Conservation (phyloP, 148 eudicot species). For the Camellia granthamiana region DNA sequence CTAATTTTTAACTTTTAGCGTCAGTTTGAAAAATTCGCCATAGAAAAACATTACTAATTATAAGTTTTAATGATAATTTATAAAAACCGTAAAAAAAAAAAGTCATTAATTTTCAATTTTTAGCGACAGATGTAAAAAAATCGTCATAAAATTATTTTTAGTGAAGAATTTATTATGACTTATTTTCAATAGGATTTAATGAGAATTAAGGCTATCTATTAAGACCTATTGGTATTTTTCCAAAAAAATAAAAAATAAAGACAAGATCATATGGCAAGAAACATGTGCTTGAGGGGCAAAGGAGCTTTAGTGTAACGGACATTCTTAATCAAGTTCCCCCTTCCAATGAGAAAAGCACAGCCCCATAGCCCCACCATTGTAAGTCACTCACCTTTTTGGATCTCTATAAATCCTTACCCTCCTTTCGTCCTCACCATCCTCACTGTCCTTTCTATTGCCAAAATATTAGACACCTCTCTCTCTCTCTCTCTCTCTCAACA, state of each 20-base stretch:
- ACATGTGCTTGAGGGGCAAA: slow-evolving; percentile 18
- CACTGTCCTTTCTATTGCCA: neutral
- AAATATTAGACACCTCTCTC: neutral
- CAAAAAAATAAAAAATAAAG: neutral
- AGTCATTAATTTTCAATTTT: too few relatives aligned
- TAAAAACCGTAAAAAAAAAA: too few relatives aligned
- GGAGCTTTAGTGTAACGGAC: slow-evolving; percentile 13
- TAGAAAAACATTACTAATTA: too few relatives aligned
- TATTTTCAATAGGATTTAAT: too few relatives aligned
- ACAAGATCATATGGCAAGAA: neutral
- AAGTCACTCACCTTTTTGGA: neutral
- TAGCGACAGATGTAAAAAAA: too few relatives aligned
- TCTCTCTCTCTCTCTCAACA: neutral
- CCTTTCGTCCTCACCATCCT: neutral
- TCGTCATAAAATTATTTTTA: too few relatives aligned
- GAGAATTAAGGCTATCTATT: too few relatives aligned
- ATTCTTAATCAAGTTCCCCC: slow-evolving; percentile 18
- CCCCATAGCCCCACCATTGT: neutral
- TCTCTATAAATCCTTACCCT: slow-evolving; percentile 8
- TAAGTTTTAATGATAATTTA: too few relatives aligned
- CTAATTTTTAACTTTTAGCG: too few relatives aligned
- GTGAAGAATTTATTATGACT: too few relatives aligned
- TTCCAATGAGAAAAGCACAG: neutral
- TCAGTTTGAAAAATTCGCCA: too few relatives aligned
- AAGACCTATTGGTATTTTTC: too few relatives aligned